phyloP scores from a whole-genome alignment of 352 stramenopile species.

The Globisporangium acanthophoron region DNA sequence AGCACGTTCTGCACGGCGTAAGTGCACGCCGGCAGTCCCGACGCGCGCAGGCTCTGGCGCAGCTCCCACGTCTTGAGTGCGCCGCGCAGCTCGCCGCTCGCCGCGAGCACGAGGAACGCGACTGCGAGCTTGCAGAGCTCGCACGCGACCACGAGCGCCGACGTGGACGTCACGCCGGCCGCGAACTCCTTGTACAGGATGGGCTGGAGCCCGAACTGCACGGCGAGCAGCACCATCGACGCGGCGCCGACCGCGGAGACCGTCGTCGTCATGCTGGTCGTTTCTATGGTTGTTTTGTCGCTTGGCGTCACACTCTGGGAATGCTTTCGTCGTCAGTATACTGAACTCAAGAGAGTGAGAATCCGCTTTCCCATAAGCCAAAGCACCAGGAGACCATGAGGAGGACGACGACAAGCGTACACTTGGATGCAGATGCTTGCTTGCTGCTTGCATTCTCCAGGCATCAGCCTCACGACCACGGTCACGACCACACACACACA shows the following conservation, averaged over 20 bases:
- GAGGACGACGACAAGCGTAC: too few relatives aligned
- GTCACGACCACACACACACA: not conserved
- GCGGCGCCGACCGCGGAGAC: conserved; percentile 4
- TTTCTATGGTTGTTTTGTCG: too few relatives aligned
- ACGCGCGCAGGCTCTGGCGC: conserved; percentile 50
- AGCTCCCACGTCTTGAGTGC: conserved; percentile 56
- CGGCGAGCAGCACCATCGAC: conserved; percentile 57
- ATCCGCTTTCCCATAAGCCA: too few relatives aligned
- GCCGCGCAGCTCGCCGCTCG: conserved; percentile 22
- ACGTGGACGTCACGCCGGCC: conserved; percentile 38
- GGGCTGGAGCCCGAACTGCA: conserved; percentile 82
- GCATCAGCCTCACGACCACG: too few relatives aligned
- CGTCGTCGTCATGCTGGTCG: not conserved
- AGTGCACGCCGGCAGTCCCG: conserved; percentile 69
- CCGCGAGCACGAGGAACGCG: conserved; percentile 37
- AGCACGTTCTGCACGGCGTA: conserved; percentile 87
- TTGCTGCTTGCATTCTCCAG: too few relatives aligned
- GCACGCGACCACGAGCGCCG: conserved; percentile 72
- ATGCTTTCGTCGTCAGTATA: not conserved
- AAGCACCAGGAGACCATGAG: too few relatives aligned
- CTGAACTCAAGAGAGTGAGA: not conserved
- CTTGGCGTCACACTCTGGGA: too few relatives aligned
- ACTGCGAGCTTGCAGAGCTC: conserved; percentile 69
- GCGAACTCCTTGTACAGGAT: conserved; percentile 83
- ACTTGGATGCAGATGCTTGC: too few relatives aligned